Conservation (phyloP, 345 rosid genomes). For the Aethionema arabicum region DNA sequence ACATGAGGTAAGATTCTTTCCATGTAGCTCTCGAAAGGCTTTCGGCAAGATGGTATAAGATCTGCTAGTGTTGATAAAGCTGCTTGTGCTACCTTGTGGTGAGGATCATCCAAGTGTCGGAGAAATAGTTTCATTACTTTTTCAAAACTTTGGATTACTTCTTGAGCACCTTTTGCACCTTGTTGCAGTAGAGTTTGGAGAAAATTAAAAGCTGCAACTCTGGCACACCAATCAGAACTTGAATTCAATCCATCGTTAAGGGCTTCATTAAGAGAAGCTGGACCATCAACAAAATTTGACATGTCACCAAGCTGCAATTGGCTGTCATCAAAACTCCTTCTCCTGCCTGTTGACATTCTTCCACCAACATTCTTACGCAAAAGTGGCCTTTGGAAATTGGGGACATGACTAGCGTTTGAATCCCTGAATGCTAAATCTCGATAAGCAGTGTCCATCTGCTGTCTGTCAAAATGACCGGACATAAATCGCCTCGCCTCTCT, state of each 20-base stretch:
- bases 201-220: constrained; percentile 93
- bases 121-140: constrained; percentile 98
- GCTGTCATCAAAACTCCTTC: constrained; percentile 90
- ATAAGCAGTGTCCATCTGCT: constrained; percentile 57
- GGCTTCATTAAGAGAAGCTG: constrained; percentile 85
- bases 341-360: constrained; percentile 82
- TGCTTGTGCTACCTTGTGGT: constrained; percentile 99
- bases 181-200: constrained; percentile 84
- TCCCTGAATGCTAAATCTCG: constrained; percentile 65
- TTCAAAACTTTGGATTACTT: constrained; percentile 89
- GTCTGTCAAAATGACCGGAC: constrained; percentile 65
- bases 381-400: constrained; percentile 97
- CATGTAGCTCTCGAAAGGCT: constrained; percentile 97
- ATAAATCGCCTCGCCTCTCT: constrained; percentile 67
- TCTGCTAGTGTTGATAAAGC: constrained; percentile 95
- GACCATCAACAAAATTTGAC: constrained; percentile 74
- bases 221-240: constrained; percentile 95
- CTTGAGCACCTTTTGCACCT: constrained; percentile 93
- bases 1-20: constrained; percentile 97
- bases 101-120: constrained; percentile 98
- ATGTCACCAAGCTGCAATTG: constrained; percentile 80
- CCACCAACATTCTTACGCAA: constrained; percentile 78
- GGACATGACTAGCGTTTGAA: constrained; percentile 70
- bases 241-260: constrained; percentile 85
- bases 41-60: constrained; percentile 91